phyloP scores from a whole-genome alignment of 169 alveolate species.

The Plasmodium adleri region DNA sequence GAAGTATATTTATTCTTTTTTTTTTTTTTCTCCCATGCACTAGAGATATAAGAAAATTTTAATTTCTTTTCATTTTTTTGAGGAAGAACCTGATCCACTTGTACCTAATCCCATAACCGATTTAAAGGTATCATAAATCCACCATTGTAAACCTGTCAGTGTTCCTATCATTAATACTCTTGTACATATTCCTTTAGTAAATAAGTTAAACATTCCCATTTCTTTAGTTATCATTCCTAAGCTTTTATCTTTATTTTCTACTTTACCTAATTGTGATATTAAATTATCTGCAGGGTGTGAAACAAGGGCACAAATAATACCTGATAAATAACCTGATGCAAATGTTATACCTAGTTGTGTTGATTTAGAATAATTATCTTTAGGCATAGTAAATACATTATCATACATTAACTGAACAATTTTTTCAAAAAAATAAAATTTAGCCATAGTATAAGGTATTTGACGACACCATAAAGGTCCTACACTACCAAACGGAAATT shows the following conservation, averaged over 20 bases:
- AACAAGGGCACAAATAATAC: constrained; percentile 96
- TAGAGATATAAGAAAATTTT: background rate
- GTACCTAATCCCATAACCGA: constrained; percentile 87
- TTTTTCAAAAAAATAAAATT: constrained; percentile 97
- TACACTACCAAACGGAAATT: constrained; percentile 92
- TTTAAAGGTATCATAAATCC: constrained; percentile 98
- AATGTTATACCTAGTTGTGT: constrained; percentile 95
- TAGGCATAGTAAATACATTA: constrained; percentile 91
- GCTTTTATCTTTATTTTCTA: constrained; percentile 88
- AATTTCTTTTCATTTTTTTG: constrained; percentile 29
- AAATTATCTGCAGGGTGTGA: constrained; percentile 98
- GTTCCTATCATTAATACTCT: constrained; percentile 99
- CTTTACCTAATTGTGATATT: constrained; percentile 95
- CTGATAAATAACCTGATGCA: constrained; percentile 96
- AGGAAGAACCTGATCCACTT: constrained; percentile 80
- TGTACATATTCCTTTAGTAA: constrained; percentile 93
- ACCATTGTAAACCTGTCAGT: constrained; percentile 98
- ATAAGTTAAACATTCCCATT: constrained; percentile 85
- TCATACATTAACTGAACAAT: constrained; percentile 93
- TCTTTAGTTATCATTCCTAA: constrained; percentile 79
- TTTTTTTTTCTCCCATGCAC: no score
- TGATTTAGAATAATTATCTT: constrained; percentile 90
- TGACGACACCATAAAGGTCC: constrained; percentile 96
- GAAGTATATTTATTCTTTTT: no score
- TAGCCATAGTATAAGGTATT: constrained; percentile 98